Evolutionary conservation across 2,329 filamentous ascomycete genomes (phyloP).

Genomic region (Gnomoniopsis sp.): DNA sequence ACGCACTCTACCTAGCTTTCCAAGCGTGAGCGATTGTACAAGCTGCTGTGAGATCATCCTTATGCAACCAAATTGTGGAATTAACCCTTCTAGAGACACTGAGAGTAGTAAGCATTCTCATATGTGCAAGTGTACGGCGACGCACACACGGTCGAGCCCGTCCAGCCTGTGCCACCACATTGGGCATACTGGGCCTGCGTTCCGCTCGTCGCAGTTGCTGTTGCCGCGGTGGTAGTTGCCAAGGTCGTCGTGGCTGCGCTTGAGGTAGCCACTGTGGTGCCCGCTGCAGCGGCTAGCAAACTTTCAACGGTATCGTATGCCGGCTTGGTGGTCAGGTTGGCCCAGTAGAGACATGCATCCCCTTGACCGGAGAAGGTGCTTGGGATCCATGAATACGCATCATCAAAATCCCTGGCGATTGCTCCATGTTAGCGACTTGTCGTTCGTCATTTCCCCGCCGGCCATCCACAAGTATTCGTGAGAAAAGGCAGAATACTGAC

Average conservation of each 20-base stretch:
- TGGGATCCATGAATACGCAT: conserved; percentile 40
- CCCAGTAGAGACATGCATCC: conserved; percentile 35
- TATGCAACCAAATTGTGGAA: too few relatives aligned
- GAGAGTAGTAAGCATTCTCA: conserved; percentile 35
- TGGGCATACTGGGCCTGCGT: conserved; percentile 11
- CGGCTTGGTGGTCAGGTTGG: conserved; percentile 34
- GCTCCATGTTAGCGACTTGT: not conserved
- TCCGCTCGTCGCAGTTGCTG: not conserved
- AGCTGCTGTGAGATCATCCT: too few relatives aligned
- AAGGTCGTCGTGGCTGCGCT: not conserved
- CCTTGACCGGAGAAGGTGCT: conserved; percentile 34
- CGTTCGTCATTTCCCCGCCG: too few relatives aligned
- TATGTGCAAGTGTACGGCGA: conserved; percentile 43
- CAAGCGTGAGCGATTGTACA: too few relatives aligned
- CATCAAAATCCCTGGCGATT: conserved; percentile 26
- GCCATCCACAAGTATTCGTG: too few relatives aligned
- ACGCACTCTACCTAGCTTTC: too few relatives aligned
- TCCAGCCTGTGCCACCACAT: conserved; percentile 15
- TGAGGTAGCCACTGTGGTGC: conserved; percentile 8
- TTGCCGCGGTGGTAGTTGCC: conserved; percentile 6
- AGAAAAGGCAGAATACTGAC: conserved; percentile 26
- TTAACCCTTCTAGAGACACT: conserved; percentile 7
- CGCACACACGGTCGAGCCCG: conserved; percentile 31
- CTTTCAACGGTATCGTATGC: conserved; percentile 32
- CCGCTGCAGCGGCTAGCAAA: conserved; percentile 12